Evolutionary conservation across 2,329 filamentous ascomycete species (phyloP), one percentile per base, ranked within the genome.

Genomic region (Graphiopsis chlorocephala): DNA sequence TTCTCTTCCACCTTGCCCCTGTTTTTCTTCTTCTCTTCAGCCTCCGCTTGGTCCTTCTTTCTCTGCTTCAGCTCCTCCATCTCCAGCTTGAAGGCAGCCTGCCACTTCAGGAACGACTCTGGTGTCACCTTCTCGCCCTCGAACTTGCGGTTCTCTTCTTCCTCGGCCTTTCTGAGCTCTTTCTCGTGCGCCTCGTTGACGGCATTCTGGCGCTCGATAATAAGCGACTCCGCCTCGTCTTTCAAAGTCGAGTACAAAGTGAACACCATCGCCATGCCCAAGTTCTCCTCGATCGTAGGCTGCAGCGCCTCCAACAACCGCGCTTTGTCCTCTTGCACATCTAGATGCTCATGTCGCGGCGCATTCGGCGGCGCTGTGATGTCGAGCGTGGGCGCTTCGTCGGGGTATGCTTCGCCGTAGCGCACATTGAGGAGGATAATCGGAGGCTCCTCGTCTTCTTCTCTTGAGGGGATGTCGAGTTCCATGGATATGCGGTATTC

Each of bases 261-360:
- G 79, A 98, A 99, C 1, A 99, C 82, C 95, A 99, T 99, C 63
- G 93, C 91, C 90, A 98, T 98, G 68, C 95, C 95, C 66, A 98
- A 80, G 71, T 93, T 98, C 78, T 99, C 95, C 76, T 95, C 89
- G 38, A 97, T 90, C 0, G 89, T 91, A 17, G 90, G 87, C 45
- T 87, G 78, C 14, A 98, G 82, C 1, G 86, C 85, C 59, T 88
- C 83, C 17, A 98, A 85, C 15, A 99, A 86, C 61, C 80, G 79
- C 20, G 86, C 83, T 75, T 92, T 92, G 82, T 99, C 95, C 57
- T 90, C 87, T 72, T 89, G 85, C 55, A 98, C 83, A 75, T 89
- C 90, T 77, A 99, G 89, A 73, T 90, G 86, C 29, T 86, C 84
- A 77, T 96, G 86, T 71, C 86, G 85, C 11, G 86, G 77, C 23